These are phyloP conservation scores for Nitzschia sp. DNA, from an alignment of 108 stramenopile species.

Conservation along the genomic window DNA sequence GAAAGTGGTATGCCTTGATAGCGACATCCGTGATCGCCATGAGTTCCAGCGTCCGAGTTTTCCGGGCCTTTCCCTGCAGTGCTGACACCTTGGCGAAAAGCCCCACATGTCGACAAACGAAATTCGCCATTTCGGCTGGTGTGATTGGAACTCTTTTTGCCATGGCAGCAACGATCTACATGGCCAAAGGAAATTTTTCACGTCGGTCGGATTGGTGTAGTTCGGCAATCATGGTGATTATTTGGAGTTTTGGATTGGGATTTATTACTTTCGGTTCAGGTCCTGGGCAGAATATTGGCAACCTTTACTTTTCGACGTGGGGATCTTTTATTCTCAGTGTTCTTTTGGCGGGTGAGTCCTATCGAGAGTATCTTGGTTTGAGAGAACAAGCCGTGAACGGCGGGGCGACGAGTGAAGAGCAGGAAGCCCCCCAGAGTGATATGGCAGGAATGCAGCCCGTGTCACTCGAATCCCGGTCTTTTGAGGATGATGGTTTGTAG, in stretches of 20 bases:
- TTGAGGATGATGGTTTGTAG: neutral
- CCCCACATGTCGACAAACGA: slow-evolving; percentile 29
- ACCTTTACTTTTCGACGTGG: slow-evolving; percentile 58
- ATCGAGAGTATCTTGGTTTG: slow-evolving; percentile 19
- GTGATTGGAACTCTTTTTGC: slow-evolving; percentile 31
- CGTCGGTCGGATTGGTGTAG: slow-evolving; percentile 19
- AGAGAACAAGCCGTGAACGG: neutral
- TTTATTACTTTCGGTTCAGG: slow-evolving; percentile 43
- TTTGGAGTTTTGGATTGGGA: slow-evolving; percentile 44
- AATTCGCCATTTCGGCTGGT: slow-evolving; percentile 38
- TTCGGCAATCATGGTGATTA: slow-evolving; percentile 25
- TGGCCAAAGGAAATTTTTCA: neutral
- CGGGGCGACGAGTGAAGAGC: neutral
- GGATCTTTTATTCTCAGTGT: slow-evolving; percentile 35
- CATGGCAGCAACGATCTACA: neutral
- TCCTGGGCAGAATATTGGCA: slow-evolving; percentile 40
- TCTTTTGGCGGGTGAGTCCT: slow-evolving; percentile 18
- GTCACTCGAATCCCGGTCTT: neutral
- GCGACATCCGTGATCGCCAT: slow-evolving; percentile 24
- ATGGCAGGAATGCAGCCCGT: neutral
- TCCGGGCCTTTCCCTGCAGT: slow-evolving; percentile 10
- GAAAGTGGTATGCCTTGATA: slow-evolving; percentile 40
- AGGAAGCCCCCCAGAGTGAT: neutral
- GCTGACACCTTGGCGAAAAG: neutral
- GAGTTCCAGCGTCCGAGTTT: slow-evolving; percentile 20